phyloP scores from a whole-genome alignment of 192 early-diverging fungal species.

The Umbelopsis sp. region DNA sequence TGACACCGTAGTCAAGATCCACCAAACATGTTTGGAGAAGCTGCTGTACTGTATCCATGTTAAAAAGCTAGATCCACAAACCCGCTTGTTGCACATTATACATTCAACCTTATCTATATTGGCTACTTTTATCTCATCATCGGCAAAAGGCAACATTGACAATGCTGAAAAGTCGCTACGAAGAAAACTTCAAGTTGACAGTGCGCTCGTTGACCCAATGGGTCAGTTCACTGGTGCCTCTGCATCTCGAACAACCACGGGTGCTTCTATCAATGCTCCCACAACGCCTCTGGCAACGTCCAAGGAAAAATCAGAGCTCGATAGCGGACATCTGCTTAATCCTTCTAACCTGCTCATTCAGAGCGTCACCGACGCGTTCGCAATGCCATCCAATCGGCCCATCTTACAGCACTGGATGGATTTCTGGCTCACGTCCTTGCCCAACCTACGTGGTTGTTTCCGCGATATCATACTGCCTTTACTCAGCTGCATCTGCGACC shows the following conservation, averaged over 20 bases:
- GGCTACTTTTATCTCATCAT: constrained; percentile 18
- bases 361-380: constrained; percentile 63
- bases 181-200: not conserved
- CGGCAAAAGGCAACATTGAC: not conserved
- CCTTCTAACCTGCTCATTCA: constrained; percentile 48
- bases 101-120: constrained; percentile 53
- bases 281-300: not conserved
- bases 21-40: constrained; percentile 55
- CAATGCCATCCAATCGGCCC: constrained; percentile 60
- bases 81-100: constrained; percentile 58
- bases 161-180: constrained; percentile 13
- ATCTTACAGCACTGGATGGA: constrained; percentile 79
- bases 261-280: not conserved
- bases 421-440: constrained; percentile 65
- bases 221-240: not conserved
- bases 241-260: not conserved
- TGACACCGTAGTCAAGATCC: constrained; percentile 49
- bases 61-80: constrained; percentile 58
- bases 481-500: constrained; percentile 62
- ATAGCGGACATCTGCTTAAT: not conserved
- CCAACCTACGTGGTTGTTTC: constrained; percentile 64
- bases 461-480: constrained; percentile 63
- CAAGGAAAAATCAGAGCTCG: not conserved
- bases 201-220: not conserved
- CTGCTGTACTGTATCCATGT: constrained; percentile 60